Evolutionary conservation across 306 rosid species (phyloP), one percentile per base, ranked within the genome.

Genomic region (Fragaria vesca): DNA sequence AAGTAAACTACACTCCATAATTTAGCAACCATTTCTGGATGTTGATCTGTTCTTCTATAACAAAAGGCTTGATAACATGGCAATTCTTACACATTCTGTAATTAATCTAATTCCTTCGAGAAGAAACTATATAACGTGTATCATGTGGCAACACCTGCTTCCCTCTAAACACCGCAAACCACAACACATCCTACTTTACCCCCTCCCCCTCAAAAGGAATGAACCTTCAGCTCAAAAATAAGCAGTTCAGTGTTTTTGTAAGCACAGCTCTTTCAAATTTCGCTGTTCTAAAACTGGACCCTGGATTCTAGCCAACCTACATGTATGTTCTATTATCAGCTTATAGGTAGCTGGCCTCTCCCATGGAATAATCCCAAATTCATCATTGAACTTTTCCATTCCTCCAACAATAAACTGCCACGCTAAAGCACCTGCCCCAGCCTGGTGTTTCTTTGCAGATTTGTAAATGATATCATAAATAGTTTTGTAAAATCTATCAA

Each of bases 381-480:
- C 98, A 80, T 96, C 98, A 21, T 79, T 79, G 3, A 81, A 87
- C 79, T 91, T 96, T 0, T 82, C 83, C 98, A 96, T 91, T 80
- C 98, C 98, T 55, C 81, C 91, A 2, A 87, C 96, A 11, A 96
- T 76, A 68, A 93, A 87, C 85, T 96, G 99, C 99, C 99, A 93
- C 42, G 89, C 88, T 38, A 95, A 81, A 74, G 94, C 85, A 26
- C 99, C 99, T 6, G 96, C 91, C 42, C 99, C 98, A 17, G 99
- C 80, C 78, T 76, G 40, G 21, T 79, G 89, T 73, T 61, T 91
- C 94, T 84, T 93, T 2, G 98, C 99, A 75, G 97, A 93, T 81
- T 91, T 91, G 90, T 88, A 82, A 74, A 81, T 81, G 62, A 87
- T 71, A 74, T 93, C 94, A 8, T 83, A 73, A 80, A 96, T 88